Percentiles rank a stretch among this genome's conserved stretches.
Evolutionary conservation across 768 basidiomycete genomes (phyloP).

Genomic region (Pisolithus albus): DNA sequence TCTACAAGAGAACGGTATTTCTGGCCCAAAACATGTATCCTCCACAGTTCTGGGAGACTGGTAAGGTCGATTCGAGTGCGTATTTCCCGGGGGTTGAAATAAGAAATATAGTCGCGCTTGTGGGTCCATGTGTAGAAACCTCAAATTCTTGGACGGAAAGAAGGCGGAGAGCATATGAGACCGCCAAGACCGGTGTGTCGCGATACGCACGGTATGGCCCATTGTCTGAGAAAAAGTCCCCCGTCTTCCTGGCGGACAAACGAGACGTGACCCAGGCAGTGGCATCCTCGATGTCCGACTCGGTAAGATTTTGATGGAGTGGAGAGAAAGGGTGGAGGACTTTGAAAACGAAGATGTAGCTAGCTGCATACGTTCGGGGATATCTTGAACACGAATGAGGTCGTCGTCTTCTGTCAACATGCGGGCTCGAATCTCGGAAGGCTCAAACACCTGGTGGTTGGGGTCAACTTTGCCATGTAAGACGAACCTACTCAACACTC

Average conservation of each 20-base stretch:
- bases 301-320: too few relatives aligned
- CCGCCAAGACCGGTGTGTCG: constrained; percentile 67
- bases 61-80: constrained; percentile 63
- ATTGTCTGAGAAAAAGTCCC: constrained; percentile 63
- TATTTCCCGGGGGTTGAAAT: constrained; percentile 65
- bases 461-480: constrained; percentile 4
- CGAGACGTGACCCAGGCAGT: too few relatives aligned
- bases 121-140: constrained; percentile 95
- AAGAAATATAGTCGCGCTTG: constrained; percentile 83
- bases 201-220: constrained; percentile 57
- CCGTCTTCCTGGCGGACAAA: constrained; percentile 65
- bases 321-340: too few relatives aligned
- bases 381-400: too few relatives aligned
- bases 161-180: constrained; percentile 70
- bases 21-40: constrained; percentile 81
- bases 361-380: too few relatives aligned
- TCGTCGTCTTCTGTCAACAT: constrained; percentile 90
- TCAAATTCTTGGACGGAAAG: constrained; percentile 87
- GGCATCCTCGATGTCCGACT: too few relatives aligned
- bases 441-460: constrained; percentile 84
- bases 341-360: too few relatives aligned
- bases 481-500: constrained; percentile 11
- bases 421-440: constrained; percentile 86
- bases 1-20: constrained; percentile 84
- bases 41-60: constrained; percentile 77